phyloP scores from a whole-genome alignment of 257 asterid genomes.

The Leptodermis oblonga region DNA sequence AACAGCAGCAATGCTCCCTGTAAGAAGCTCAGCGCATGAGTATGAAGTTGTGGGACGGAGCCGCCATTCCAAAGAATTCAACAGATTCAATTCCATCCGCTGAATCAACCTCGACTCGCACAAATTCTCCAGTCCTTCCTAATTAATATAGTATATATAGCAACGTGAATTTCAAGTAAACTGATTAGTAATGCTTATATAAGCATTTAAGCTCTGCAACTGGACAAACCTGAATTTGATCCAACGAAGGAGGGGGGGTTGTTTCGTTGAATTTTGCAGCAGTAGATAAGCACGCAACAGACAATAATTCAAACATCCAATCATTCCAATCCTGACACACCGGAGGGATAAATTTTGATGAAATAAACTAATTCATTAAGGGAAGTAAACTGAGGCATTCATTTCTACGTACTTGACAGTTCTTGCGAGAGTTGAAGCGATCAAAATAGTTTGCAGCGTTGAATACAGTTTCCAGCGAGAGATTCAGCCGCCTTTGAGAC shows the following conservation, averaged over 20 bases:
- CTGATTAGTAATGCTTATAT: background rate
- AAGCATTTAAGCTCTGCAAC: background rate
- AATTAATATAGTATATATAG: constrained; percentile 28
- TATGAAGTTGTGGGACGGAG: constrained; percentile 48
- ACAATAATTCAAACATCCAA: constrained; percentile 59
- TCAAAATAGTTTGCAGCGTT: constrained; percentile 64
- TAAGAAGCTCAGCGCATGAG: constrained; percentile 42
- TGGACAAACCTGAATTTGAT: constrained; percentile 56
- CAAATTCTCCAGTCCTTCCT: constrained; percentile 37
- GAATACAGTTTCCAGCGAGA: constrained; percentile 48
- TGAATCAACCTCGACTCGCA: constrained; percentile 37
- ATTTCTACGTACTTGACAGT: constrained; percentile 40
- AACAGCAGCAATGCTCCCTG: constrained; percentile 3
- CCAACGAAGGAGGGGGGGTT: constrained; percentile 20
- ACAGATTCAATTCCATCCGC: constrained; percentile 54
- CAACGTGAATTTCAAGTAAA: too few relatives aligned
- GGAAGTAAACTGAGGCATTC: background rate
- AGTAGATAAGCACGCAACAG: constrained; percentile 60
- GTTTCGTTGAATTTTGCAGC: constrained; percentile 64
- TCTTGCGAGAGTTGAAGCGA: constrained; percentile 50
- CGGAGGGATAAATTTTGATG: background rate
- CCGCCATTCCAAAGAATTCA: constrained; percentile 55
- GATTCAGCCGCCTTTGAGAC: constrained; percentile 52
- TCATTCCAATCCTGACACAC: constrained; percentile 46
- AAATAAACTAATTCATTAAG: too few relatives aligned